These are phyloP conservation scores for Celoporthe dispersa DNA, from an alignment of 2,329 filamentous ascomycete genomes.

Conservation along the genomic window DNA sequence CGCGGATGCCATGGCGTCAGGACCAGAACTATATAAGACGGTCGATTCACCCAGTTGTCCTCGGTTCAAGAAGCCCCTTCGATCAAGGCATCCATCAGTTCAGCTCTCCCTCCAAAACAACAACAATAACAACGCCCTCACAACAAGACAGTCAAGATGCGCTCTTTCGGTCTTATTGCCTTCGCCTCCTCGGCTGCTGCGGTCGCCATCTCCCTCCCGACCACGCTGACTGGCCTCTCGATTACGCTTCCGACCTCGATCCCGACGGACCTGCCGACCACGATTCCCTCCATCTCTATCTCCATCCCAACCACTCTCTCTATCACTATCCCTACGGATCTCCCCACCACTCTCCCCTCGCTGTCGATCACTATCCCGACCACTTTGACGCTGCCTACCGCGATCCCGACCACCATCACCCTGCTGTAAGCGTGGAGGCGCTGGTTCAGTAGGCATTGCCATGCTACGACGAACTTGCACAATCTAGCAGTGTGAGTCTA, in stretches of 20 bases:
- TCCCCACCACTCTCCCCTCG: not conserved
- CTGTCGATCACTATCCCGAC: constrained; percentile 1
- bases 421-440: not conserved
- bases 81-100: not conserved
- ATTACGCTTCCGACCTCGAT: constrained; percentile 4
- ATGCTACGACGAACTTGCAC: not conserved
- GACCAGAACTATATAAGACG: not conserved
- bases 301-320: constrained; percentile 1
- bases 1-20: not conserved
- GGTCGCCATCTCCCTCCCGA: constrained; percentile 5
- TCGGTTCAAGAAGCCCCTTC: not conserved
- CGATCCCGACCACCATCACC: constrained; percentile 1
- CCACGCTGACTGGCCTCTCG: not conserved
- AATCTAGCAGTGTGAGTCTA: not conserved
- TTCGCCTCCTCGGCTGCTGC: constrained; percentile 12
- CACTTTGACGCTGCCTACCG: constrained; percentile 2
- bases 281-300: not conserved
- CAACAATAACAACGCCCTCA: no score
- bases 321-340: not conserved
- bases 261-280: not conserved
- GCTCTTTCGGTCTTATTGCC: not conserved
- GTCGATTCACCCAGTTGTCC: not conserved
- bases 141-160: not conserved
- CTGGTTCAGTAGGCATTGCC: not conserved
- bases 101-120: not conserved